Evolutionary conservation across 495 filamentous ascomycete genomes (phyloP).

Genomic region (Talaromyces wortmannii): DNA sequence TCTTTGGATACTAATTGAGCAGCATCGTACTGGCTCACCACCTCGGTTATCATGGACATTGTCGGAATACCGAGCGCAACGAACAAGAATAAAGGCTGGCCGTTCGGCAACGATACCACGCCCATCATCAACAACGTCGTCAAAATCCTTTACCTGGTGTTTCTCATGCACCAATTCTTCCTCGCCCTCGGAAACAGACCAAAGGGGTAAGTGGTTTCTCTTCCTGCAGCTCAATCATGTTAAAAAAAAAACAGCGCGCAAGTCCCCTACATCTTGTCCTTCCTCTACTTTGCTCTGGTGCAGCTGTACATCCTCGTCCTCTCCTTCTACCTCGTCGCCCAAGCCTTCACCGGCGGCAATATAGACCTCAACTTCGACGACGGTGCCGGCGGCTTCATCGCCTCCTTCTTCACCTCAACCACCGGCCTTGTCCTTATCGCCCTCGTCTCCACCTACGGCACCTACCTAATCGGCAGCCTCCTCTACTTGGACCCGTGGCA

Average conservation of each 20-base stretch:
- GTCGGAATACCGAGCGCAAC: slow-evolving; percentile 62
- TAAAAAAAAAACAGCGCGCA: slow-evolving; percentile 49
- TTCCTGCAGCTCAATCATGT: not conserved
- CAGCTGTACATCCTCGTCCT: slow-evolving; percentile 87
- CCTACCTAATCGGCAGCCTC: slow-evolving; percentile 97
- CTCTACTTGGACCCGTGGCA: slow-evolving; percentile 99
- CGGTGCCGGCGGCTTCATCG: slow-evolving; percentile 47
- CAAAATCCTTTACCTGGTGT: slow-evolving; percentile 86
- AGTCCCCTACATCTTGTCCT: slow-evolving; percentile 86
- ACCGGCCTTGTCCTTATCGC: slow-evolving; percentile 89
- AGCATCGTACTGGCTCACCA: slow-evolving; percentile 93
- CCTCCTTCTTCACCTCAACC: slow-evolving; percentile 73
- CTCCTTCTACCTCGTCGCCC: slow-evolving; percentile 79
- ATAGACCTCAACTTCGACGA: slow-evolving; percentile 48
- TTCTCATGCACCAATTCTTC: slow-evolving; percentile 90
- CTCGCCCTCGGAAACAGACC: slow-evolving; percentile 94
- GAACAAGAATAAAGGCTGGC: slow-evolving; percentile 44
- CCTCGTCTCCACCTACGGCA: slow-evolving; percentile 86
- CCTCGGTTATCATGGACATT: slow-evolving; percentile 92
- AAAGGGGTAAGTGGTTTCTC: slow-evolving; percentile 53
- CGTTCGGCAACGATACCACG: slow-evolving; percentile 77
- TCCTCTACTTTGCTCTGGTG: slow-evolving; percentile 77
- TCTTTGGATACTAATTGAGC: slow-evolving; percentile 26
- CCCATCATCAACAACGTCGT: slow-evolving; percentile 91
- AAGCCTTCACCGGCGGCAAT: slow-evolving; percentile 57